Percentiles rank a stretch among this genome's conserved stretches.
Conservation (phyloP, 1,284 basidiomycete genomes). For the Moniliella sp. region DNA sequence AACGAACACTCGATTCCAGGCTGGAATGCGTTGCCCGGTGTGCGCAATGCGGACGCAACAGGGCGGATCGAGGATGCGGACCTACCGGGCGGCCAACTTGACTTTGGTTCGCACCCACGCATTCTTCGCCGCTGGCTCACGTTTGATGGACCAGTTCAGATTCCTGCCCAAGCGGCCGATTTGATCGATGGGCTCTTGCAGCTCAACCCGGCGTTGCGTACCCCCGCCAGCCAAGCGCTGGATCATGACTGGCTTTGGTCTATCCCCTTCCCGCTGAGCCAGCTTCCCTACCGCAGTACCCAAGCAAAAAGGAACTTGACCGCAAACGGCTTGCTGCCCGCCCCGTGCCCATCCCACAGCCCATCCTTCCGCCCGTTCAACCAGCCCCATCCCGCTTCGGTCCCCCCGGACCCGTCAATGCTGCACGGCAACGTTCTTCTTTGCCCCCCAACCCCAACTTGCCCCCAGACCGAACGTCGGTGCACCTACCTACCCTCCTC, state of each 20-base stretch:
- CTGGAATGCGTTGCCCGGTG: slow-evolving; percentile 41
- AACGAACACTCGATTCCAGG: slow-evolving; percentile 55
- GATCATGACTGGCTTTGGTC: slow-evolving; percentile 29
- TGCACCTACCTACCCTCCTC: too few relatives aligned
- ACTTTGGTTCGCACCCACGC: slow-evolving; percentile 15
- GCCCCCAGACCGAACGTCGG: too few relatives aligned
- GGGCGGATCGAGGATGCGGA: slow-evolving; percentile 18
- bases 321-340: too few relatives aligned
- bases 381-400: too few relatives aligned
- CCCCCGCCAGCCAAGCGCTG: slow-evolving; percentile 24
- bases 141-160: neutral
- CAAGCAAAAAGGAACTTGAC: slow-evolving; percentile 28
- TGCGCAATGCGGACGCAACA: slow-evolving; percentile 22
- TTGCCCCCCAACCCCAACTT: too few relatives aligned
- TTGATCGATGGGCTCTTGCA: slow-evolving; percentile 24
- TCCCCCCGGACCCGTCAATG: too few relatives aligned
- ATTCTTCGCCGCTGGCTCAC: slow-evolving; percentile 13
- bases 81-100: slow-evolving; percentile 11
- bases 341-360: too few relatives aligned
- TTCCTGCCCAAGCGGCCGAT: slow-evolving; percentile 8
- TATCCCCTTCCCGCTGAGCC: slow-evolving; percentile 27
- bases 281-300: slow-evolving; percentile 19
- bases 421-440: too few relatives aligned
- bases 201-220: slow-evolving; percentile 21
- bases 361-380: too few relatives aligned